These are phyloP conservation scores for Rhizodiscina lignyota DNA, from an alignment of 495 filamentous ascomycete genomes.

Conservation along the genomic window DNA sequence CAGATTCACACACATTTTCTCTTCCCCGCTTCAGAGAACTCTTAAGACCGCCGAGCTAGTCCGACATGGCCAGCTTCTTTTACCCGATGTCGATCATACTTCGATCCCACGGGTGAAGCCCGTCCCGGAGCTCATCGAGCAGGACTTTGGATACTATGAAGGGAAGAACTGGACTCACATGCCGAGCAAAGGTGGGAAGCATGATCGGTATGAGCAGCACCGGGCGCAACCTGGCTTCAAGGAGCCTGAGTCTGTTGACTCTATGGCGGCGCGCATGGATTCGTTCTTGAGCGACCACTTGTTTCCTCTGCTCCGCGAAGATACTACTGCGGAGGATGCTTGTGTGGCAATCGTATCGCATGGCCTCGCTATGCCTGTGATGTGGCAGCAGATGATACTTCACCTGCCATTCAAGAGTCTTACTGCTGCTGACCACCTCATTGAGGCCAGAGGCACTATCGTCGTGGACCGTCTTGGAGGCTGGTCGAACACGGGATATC, in stretches of 20 bases:
- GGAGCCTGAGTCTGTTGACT: slow-evolving; percentile 35
- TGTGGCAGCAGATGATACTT: slow-evolving; percentile 45
- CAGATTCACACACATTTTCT: slow-evolving; percentile 45
- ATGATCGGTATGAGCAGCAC: too few relatives aligned
- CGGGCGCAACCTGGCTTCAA: slow-evolving; percentile 6
- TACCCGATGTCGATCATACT: background rate
- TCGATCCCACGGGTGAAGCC: slow-evolving; percentile 23
- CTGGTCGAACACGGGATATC: slow-evolving; percentile 54
- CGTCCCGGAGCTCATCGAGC: slow-evolving; percentile 44
- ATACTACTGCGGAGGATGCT: slow-evolving; percentile 10
- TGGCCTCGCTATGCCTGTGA: slow-evolving; percentile 54
- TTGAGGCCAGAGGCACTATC: slow-evolving; percentile 7
- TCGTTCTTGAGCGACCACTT: slow-evolving; percentile 46
- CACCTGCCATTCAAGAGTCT: slow-evolving; percentile 30
- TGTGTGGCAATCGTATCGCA: slow-evolving; percentile 57
- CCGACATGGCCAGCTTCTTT: slow-evolving; percentile 29
- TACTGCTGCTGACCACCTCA: slow-evolving; percentile 14
- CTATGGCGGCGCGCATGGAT: slow-evolving; percentile 42
- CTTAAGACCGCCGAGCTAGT: slow-evolving; percentile 52
- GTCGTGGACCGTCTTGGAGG: slow-evolving; percentile 28
- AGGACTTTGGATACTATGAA: slow-evolving; percentile 55
- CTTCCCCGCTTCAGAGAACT: slow-evolving; percentile 66
- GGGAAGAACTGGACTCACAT: slow-evolving; percentile 25
- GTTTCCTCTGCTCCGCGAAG: slow-evolving; percentile 32
- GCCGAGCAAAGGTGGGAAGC: too few relatives aligned